Percentiles rank a stretch among this genome's conserved stretches.
These are phyloP conservation scores for Porcisia deanei DNA, from an alignment of 208 protist genomes.

Conservation along the genomic window DNA sequence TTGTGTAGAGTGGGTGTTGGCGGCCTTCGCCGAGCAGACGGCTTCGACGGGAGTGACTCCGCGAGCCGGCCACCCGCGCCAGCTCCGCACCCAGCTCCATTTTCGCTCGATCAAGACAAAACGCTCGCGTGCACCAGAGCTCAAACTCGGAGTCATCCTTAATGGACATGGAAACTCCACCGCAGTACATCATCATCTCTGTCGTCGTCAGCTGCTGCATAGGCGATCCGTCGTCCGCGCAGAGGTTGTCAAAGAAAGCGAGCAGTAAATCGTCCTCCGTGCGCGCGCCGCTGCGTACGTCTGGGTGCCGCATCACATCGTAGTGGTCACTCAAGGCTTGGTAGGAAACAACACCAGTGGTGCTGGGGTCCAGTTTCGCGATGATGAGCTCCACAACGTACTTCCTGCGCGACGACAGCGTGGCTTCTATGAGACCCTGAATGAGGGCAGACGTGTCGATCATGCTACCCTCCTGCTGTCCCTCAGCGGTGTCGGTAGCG, in stretches of 20 bases:
- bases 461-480: not conserved
- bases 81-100: constrained; percentile 37
- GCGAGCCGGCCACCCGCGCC: constrained; percentile 32
- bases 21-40: constrained; percentile 45
- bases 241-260: constrained; percentile 61
- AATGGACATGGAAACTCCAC: constrained; percentile 59
- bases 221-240: constrained; percentile 21
- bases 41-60: constrained; percentile 39
- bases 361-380: constrained; percentile 51
- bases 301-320: constrained; percentile 78
- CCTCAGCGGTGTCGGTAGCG: not conserved
- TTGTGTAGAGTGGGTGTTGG: constrained; percentile 76
- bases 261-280: constrained; percentile 46
- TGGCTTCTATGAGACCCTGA: constrained; percentile 34
- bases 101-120: constrained; percentile 78
- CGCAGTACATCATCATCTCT: constrained; percentile 69
- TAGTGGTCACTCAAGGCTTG: constrained; percentile 48
- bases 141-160: constrained; percentile 77
- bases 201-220: constrained; percentile 48
- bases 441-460: constrained; percentile 41
- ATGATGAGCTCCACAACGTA: constrained; percentile 71
- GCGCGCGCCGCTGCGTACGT: constrained; percentile 42
- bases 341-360: constrained; percentile 50
- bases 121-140: constrained; percentile 81
- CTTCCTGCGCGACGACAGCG: constrained; percentile 56